These are phyloP conservation scores for Neopestalotiopsis clavispora DNA, from an alignment of 2,329 filamentous ascomycete genomes.

Conservation along the genomic window DNA sequence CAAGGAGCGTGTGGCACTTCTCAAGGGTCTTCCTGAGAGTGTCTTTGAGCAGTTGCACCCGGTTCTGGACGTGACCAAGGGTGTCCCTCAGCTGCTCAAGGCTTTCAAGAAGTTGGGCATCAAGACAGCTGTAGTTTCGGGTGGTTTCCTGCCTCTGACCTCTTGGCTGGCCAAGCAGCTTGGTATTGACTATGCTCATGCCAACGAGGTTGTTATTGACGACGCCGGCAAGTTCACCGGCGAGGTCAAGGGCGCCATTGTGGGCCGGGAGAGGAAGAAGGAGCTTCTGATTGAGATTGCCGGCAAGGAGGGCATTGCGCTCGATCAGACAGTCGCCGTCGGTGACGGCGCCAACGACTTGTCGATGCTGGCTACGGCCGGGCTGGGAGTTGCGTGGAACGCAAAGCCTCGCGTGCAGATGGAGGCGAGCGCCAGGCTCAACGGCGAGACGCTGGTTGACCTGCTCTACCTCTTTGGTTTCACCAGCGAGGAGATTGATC, in stretches of 20 bases:
- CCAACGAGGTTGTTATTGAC: slow-evolving; percentile 79
- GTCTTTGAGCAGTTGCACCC: slow-evolving; percentile 80
- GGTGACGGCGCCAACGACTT: slow-evolving; percentile 86
- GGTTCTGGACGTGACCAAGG: slow-evolving; percentile 80
- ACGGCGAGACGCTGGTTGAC: slow-evolving; percentile 72
- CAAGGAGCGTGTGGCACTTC: slow-evolving; percentile 76
- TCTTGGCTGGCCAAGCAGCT: slow-evolving; percentile 82
- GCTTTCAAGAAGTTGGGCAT: slow-evolving; percentile 80
- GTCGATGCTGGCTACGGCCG: slow-evolving; percentile 77
- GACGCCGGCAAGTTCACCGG: slow-evolving; percentile 68
- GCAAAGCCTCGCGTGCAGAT: slow-evolving; percentile 83
- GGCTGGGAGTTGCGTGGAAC: slow-evolving; percentile 81
- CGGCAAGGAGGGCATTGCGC: slow-evolving; percentile 64
- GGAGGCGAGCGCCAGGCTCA: slow-evolving; percentile 74
- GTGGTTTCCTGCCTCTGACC: slow-evolving; percentile 89
- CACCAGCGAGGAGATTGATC: slow-evolving; percentile 65
- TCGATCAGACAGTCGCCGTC: slow-evolving; percentile 73
- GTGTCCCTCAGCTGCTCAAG: slow-evolving; percentile 75
- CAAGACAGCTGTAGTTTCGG: slow-evolving; percentile 88
- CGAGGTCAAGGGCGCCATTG: slow-evolving; percentile 73
- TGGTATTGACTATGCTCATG: slow-evolving; percentile 85
- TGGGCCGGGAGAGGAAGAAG: slow-evolving; percentile 77
- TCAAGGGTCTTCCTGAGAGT: slow-evolving; percentile 78
- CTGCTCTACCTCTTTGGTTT: slow-evolving; percentile 78
- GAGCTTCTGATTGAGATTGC: slow-evolving; percentile 75